Evolutionary conservation across 805 yeast genomes (phyloP), one percentile per base, ranked within the genome.

Genomic region (Torulaspora delbrueckii): DNA sequence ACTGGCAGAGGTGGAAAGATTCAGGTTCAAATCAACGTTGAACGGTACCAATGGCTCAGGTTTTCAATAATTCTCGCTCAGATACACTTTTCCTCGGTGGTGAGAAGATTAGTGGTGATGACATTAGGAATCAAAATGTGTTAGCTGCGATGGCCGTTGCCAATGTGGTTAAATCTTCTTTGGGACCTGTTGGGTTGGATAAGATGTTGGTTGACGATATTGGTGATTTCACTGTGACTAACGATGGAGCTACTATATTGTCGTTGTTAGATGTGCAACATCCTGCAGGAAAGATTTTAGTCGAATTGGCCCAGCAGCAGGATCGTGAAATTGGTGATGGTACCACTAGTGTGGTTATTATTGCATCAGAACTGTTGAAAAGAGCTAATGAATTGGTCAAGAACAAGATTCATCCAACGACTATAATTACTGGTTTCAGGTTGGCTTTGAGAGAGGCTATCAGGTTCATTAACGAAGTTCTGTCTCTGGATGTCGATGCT

Each of bases 301-400:
- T 93, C 40, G 98, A 93, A 63, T 76, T 93, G 62, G 99, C 99
- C 2, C 96, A 93, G 67, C 98, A 93, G 68, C 99, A 93, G 72
- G 99, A 93, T 67, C 80, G 96, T 60, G 99, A 93, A 70, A 96
- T 93, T 43, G 99, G 97, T 50, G 98, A 90, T 63, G 98, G 98
- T 57, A 90, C 99, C 36, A 93, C 99, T 0, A 86, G 96, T 12
- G 99, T 93, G 41, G 99, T 93, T 33, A 89, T 93, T 51, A 83
- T 95, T 63, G 98, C 99, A 19, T 78, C 95, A 28, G 99, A 93
- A 69, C 72, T 93, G 46, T 74, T 93, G 60, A 86, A 86, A 60
- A 78, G 96, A 53, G 99, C 99, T 33, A 88, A 89, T 67, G 96
- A 90, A 57, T 74, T 93, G 53, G 97, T 93, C 40, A 85, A 84